Evolutionary conservation across 2,329 filamentous ascomycete species (phyloP), one percentile per base, ranked within the genome.

Genomic region (Trichothecium sympodiale): DNA sequence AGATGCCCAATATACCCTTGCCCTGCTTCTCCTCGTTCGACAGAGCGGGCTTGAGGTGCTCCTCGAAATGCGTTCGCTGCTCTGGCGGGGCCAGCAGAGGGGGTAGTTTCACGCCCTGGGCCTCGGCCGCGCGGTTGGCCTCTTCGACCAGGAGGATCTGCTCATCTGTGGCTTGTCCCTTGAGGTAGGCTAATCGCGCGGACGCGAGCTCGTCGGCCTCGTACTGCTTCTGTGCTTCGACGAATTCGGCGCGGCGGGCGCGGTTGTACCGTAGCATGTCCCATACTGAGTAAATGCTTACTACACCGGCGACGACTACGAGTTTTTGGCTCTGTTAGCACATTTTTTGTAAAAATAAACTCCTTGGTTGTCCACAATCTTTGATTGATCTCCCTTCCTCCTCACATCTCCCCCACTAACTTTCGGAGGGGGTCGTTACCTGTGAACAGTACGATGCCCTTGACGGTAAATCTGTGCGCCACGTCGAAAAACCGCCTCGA

Each of bases 211-310:
- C 62, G 56, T 75, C 70, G 47, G 61, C 64, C 35, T 67, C 63
- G 50, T 75, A 59, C 41, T 64, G 58, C 53, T 64, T 63, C 49
- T 75, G 71, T 37, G 70, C 61, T 39, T 70, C 65, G 47, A 69
- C 50, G 61, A 74, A 77, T 53, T 77, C 73, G 49, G 56, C 59
- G 49, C 71, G 71, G 47, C 72, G 71, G 56, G 69, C 67, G 47
- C 67, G 68, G 62, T 77, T 77, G 55, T 71, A 70, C 36, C 64
- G 60, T 41, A 76, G 61, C 73, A 77, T 77, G 54, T 77, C 73
- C 59, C 63, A 67, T 14, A 72, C 67, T 26, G 73, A 74, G 60
- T 76, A 77, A 42, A 67, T 57, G 37, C 70, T 75, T 29, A 73
- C 61, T 18, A 76, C 59, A 43, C 65, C 62, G 41, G 71, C 71